These are phyloP conservation scores for Phytophthora constricta DNA, from an alignment of 352 stramenopile species.

Conservation along the genomic window DNA sequence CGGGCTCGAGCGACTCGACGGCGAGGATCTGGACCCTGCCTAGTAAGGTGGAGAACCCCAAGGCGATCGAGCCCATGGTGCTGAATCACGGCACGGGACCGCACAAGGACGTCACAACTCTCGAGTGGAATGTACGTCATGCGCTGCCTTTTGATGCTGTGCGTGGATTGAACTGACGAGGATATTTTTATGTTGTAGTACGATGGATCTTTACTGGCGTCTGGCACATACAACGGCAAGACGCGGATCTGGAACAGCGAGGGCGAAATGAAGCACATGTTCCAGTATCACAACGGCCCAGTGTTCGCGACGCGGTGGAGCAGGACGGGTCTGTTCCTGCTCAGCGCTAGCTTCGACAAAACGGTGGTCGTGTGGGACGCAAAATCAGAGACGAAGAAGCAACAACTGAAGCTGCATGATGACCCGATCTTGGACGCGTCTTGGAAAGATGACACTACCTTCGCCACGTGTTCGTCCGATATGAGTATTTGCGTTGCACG, in stretches of 20 bases:
- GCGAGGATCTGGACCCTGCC: slow-evolving; percentile 94
- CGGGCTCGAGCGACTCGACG: slow-evolving; percentile 95
- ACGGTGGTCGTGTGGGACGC: slow-evolving; percentile 85
- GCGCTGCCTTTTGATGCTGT: neutral
- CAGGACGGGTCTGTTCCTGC: slow-evolving; percentile 71
- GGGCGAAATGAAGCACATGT: slow-evolving; percentile 84
- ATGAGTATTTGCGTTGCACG: slow-evolving; percentile 91
- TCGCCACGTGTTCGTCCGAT: slow-evolving; percentile 96
- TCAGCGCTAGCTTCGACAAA: slow-evolving; percentile 89
- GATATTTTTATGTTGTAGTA: slow-evolving; percentile 43
- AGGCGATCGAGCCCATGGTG: slow-evolving; percentile 54
- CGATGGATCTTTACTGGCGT: slow-evolving; percentile 93
- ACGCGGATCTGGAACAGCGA: slow-evolving; percentile 79
- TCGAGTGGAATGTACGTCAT: slow-evolving; percentile 95
- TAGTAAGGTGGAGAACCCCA: slow-evolving; percentile 60
- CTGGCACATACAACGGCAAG: slow-evolving; percentile 96
- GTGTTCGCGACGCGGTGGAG: slow-evolving; percentile 89
- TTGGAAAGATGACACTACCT: slow-evolving; percentile 95
- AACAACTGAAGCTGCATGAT: slow-evolving; percentile 94
- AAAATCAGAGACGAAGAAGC: slow-evolving; percentile 91
- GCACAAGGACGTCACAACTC: slow-evolving; percentile 98
- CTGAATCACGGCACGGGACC: slow-evolving; percentile 84
- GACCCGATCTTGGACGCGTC: slow-evolving; percentile 91
- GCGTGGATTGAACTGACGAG: slow-evolving; percentile 23
- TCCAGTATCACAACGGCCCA: slow-evolving; percentile 85